Conservation (phyloP, 306 rosid genomes). For the Vigna reflexopilosa region DNA sequence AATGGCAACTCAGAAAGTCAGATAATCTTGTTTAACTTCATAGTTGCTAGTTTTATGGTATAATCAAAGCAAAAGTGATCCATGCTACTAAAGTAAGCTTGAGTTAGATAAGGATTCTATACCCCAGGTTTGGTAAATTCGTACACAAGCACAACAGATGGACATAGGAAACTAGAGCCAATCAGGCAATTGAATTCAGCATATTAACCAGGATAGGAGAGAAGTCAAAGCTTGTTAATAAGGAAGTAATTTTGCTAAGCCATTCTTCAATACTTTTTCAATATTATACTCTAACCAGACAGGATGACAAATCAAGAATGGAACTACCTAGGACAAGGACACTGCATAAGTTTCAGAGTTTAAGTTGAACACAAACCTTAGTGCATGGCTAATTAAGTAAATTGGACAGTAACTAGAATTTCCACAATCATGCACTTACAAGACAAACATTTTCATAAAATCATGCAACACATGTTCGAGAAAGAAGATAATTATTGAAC, state of each 20-base stretch:
- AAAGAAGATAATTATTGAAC: not conserved
- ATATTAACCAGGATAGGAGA: not conserved
- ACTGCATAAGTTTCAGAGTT: not conserved
- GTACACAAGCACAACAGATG: slow-evolving; percentile 14
- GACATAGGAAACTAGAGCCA: slow-evolving; percentile 16
- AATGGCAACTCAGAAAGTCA: slow-evolving; percentile 32
- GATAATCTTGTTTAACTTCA: not conserved
- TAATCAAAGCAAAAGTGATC: slow-evolving; percentile 19
- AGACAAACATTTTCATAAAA: not conserved
- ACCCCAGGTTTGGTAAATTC: slow-evolving; percentile 6
- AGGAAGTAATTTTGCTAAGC: slow-evolving; percentile 1
- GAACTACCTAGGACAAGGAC: slow-evolving; percentile 3
- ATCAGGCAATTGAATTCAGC: not conserved
- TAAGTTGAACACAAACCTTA: slow-evolving; percentile 20
- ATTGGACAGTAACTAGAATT: slow-evolving; percentile 16
- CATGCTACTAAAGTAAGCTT: not conserved
- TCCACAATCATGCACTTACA: not conserved
- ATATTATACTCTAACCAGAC: not conserved
- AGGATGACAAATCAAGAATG: slow-evolving; percentile 9
- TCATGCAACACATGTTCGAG: not conserved
- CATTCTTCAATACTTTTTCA: slow-evolving; percentile 4
- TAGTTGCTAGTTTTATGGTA: not conserved
- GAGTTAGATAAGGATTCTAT: not conserved
- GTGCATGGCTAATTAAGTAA: slow-evolving; percentile 19
- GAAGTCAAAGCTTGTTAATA: not conserved